Evolutionary conservation across 352 stramenopile genomes (phyloP), one percentile per base, ranked within the genome.

Genomic region (Peronospora destructor): DNA sequence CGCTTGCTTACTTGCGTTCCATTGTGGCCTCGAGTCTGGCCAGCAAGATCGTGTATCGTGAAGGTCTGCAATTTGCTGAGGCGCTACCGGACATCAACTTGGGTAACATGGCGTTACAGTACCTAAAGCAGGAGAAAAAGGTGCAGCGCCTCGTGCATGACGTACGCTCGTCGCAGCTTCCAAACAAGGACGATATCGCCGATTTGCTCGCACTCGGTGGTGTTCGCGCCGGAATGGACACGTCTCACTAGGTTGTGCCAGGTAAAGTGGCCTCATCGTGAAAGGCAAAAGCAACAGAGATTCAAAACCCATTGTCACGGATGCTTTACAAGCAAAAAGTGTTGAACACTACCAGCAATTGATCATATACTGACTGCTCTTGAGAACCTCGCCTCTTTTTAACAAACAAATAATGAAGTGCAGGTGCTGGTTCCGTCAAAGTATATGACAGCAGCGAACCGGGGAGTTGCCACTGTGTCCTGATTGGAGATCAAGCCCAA

Each of bases 11-110:
- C 81, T 84, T 98, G 60, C 95, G 91, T 57, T 98, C 96, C 67
- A 96, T 97, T 33, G 91, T 98, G 44, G 91, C 90, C 6, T 97
- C 91, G 19, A 95, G 83, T 46, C 68, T 99, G 28, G 96, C 96
- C 41, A 97, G 87, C 45, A 97, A 98, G 69, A 88, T 99, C 53
- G 96, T 99, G 17, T 99, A 99, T 73, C 94, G 95, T 41, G 96
- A 99, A 63, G 96, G 96, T 28, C 59, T 94, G 32, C 90, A 97
- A 58, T 98, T 98, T 68, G 92, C 97, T 7, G 85, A 97, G 53
- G 76, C 86, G 12, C 72, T 97, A 19, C 89, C 91, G 25, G 73
- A 86, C 32, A 79, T 84, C 53, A 97, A 95, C 59, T 58, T 98
- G 28, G 92, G 84, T 28, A 78, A 82, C 53, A 84, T 97, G 52